These are phyloP conservation scores for Fusarium odoratissimum DNA, from an alignment of 2,329 filamentous ascomycete species.

Conservation along the genomic window DNA sequence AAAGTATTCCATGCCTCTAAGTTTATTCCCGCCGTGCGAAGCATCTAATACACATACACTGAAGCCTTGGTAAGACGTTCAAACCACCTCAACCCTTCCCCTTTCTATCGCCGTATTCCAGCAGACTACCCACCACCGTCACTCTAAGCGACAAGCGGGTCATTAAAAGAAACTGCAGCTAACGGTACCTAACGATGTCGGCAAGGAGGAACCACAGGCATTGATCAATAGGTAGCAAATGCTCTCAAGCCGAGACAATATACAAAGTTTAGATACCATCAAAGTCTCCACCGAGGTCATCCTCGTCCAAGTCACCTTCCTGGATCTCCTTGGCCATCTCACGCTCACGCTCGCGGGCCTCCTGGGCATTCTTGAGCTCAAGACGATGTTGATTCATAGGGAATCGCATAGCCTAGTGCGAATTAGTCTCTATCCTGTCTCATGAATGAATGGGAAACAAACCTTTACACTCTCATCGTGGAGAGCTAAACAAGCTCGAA, in stretches of 20 bases:
- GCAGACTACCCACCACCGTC: conserved; percentile 27
- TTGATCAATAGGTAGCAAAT: conserved; percentile 14
- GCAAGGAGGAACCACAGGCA: conserved; percentile 17
- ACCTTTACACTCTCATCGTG: conserved; percentile 99
- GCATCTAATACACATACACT: conserved; percentile 46
- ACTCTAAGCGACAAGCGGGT: conserved; percentile 23
- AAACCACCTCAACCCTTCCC: conserved; percentile 5
- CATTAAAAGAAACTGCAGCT: conserved; percentile 37
- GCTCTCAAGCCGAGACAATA: conserved; percentile 23
- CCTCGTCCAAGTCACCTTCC: conserved; percentile 95
- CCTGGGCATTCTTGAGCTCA: conserved; percentile 97
- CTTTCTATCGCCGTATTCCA: conserved; percentile 34
- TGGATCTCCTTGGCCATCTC: conserved; percentile 99
- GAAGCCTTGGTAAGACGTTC: conserved; percentile 24
- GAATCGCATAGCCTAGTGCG: conserved; percentile 88
- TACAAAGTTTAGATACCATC: conserved; percentile 81
- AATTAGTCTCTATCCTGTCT: conserved; percentile 29
- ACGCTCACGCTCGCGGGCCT: conserved; percentile 94
- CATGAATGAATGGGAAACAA: conserved; percentile 2
- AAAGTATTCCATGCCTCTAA: conserved; percentile 24
- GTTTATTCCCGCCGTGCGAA: conserved; percentile 21
- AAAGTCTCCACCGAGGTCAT: conserved; percentile 95
- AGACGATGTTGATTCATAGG: conserved; percentile 99
- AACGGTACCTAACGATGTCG: conserved; percentile 21
- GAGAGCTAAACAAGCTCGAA: conserved; percentile 87